A percentile compares a stretch with the other conserved stretches of the same genome.
Evolutionary conservation across 257 asterid genomes (phyloP).

Genomic region (Euphrasia confusa): DNA sequence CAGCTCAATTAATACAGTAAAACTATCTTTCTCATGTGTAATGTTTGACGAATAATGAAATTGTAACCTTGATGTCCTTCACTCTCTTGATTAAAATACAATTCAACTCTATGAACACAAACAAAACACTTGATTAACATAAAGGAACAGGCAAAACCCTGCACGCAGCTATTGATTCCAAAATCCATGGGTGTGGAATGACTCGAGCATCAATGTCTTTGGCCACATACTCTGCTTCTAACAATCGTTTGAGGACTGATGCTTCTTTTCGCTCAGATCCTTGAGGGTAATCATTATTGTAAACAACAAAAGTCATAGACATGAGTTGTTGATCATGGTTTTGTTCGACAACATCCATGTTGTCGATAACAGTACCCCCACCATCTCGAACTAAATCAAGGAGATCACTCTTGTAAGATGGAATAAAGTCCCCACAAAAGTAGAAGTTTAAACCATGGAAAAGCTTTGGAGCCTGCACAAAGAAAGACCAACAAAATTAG

Average conservation of each 20-base stretch:
- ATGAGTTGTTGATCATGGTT: conserved; percentile 15
- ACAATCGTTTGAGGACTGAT: conserved; percentile 30
- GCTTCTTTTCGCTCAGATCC: conserved; percentile 36
- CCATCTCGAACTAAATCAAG: conserved; percentile 56
- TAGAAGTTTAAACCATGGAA: conserved; percentile 56
- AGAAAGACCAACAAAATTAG: neutral
- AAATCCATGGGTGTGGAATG: conserved; percentile 79
- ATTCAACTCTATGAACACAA: neutral
- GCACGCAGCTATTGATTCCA: conserved; percentile 81
- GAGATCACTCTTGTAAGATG: conserved; percentile 62
- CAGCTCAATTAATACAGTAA: too few relatives aligned
- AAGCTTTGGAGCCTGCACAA: conserved; percentile 64
- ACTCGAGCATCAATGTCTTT: conserved; percentile 31
- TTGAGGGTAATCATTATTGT: conserved; percentile 39
- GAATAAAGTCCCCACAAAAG: conserved; percentile 55
- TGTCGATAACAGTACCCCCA: conserved; percentile 53
- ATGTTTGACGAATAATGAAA: too few relatives aligned
- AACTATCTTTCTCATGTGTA: too few relatives aligned
- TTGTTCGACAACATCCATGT: conserved; percentile 31
- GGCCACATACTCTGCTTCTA: conserved; percentile 46
- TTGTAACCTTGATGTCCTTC: too few relatives aligned
- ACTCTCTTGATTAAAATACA: neutral
- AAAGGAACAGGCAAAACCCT: conserved; percentile 34
- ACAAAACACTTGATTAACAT: neutral
- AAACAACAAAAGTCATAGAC: conserved; percentile 41